phyloP scores from a whole-genome alignment of 192 early-diverging fungal species.

The Linnemannia exigua region DNA sequence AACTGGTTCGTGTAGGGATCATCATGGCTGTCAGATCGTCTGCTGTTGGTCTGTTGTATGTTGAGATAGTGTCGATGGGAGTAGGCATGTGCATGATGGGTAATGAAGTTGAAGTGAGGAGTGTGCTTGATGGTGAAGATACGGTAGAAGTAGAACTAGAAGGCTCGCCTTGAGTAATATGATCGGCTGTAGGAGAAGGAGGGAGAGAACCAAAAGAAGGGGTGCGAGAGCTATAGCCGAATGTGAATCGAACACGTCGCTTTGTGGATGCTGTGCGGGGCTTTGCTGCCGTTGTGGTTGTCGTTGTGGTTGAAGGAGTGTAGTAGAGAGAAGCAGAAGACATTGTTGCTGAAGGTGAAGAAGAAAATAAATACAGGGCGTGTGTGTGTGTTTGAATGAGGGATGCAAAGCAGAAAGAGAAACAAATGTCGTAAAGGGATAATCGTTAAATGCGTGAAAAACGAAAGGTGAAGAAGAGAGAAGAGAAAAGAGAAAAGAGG shows the following conservation, averaged over 20 bases:
- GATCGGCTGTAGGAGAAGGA: conserved; percentile 3
- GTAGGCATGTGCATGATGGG: background rate
- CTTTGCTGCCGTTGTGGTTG: background rate
- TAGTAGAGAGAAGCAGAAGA: background rate
- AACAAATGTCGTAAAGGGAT: background rate
- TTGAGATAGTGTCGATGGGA: background rate
- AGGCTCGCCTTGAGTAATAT: background rate
- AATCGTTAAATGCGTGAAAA: background rate
- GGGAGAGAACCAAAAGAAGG: background rate
- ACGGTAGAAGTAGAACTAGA: background rate
- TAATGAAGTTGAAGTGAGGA: conserved; percentile 2
- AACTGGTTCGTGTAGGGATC: conserved; percentile 28
- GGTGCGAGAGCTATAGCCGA: conserved; percentile 3
- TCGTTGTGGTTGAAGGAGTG: background rate
- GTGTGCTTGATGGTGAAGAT: background rate
- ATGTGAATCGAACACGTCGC: conserved; percentile 13
- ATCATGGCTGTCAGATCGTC: conserved; percentile 1
- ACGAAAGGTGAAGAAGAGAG: background rate
- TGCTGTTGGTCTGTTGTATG: conserved; percentile 3
- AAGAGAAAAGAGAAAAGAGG: background rate
- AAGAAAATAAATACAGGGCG: background rate
- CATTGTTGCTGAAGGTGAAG: background rate
- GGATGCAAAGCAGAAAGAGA: background rate
- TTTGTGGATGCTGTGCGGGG: background rate
- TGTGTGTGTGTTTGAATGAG: background rate